Evolutionary conservation across 192 early-diverging fungal species (phyloP).

Genomic region (Glomus cerebriforme): DNA sequence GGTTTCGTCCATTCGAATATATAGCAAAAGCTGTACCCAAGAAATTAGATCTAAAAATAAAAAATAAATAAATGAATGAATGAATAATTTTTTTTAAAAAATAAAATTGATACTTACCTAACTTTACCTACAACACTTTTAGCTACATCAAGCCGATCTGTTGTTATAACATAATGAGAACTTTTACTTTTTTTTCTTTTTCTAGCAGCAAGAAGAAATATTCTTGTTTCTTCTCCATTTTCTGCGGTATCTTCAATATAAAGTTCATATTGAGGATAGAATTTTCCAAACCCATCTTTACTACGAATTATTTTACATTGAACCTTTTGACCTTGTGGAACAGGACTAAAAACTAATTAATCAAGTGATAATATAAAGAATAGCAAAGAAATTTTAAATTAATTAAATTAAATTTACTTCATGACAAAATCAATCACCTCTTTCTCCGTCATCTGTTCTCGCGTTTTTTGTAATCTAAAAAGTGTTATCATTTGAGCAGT

Average conservation of each 20-base stretch:
- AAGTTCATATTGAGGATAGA: constrained; percentile 72
- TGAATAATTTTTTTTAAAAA: not conserved
- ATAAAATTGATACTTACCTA: constrained; percentile 33
- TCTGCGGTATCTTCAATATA: constrained; percentile 60
- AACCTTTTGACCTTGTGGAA: constrained; percentile 65
- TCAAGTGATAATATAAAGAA: not conserved
- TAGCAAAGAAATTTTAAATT: not conserved
- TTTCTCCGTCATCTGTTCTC: constrained; percentile 12
- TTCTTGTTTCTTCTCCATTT: constrained; percentile 37
- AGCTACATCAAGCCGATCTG: constrained; percentile 24
- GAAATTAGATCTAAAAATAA: constrained; percentile 72
- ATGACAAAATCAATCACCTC: constrained; percentile 27
- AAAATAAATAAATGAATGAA: constrained; percentile 7
- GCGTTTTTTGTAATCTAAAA: constrained; percentile 24
- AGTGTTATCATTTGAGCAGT: constrained; percentile 29
- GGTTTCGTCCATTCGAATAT: constrained; percentile 60
- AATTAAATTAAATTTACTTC: constrained; percentile 25
- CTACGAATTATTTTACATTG: constrained; percentile 67
- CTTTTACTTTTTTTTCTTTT: constrained; percentile 69
- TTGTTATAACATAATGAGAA: constrained; percentile 65
- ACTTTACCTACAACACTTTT: constrained; percentile 45
- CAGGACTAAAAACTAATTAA: constrained; percentile 53
- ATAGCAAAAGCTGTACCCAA: constrained; percentile 83
- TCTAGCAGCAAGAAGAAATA: constrained; percentile 66
- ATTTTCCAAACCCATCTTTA: constrained; percentile 61